Evolutionary conservation across 768 basidiomycete genomes (phyloP), one percentile per base, ranked within the genome.

Genomic region (Lyophyllum semitale): DNA sequence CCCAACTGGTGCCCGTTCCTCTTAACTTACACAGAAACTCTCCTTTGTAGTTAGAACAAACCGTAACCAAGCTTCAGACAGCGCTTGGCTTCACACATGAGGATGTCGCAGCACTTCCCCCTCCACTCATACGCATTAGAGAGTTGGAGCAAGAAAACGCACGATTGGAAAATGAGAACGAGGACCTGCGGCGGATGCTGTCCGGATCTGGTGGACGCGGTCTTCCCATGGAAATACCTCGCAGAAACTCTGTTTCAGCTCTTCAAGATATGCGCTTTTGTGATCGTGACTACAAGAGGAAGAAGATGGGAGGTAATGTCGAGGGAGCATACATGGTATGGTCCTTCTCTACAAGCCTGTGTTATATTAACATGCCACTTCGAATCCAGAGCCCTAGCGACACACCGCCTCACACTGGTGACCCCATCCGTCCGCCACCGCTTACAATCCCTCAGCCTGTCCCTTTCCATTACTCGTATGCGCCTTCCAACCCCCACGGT

Each of bases 131-230:
- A 61, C 88, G 89, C 64, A 89, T 93, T 62, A 84, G 88, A 26
- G 91, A 92, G 66, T 83, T 94, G 50, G 88, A 93, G 68, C 84
- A 90, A 64, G 92, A 94, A 66, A 91, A 90, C 63, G 71, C 78
- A 49, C 76, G 85, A 9, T 76, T 93, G 5, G 79, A 80, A 53
- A 84, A 84, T 59, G 88, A 92, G 70, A 87, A 87, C 64, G 87
- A 89, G 15, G 85, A 89, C 29, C 76, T 91, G 35, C 80, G 88
- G n/a, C 81, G 85, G 45, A 74, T 89, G 59, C 77, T 91, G 26
- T 72, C 77, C 38, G 84, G 85, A 25, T 64, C 76, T 0, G 71
- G 73, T 22, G 69, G 70, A 4, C 59, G 72, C 32, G 65, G 59
- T 25, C 62, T 78, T 22, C 61, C 73, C 27, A 69, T 78, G 29